Base-by-base conservation (phyloP, 306 rosid genomes). In the Abrus pulchellus region DNA sequence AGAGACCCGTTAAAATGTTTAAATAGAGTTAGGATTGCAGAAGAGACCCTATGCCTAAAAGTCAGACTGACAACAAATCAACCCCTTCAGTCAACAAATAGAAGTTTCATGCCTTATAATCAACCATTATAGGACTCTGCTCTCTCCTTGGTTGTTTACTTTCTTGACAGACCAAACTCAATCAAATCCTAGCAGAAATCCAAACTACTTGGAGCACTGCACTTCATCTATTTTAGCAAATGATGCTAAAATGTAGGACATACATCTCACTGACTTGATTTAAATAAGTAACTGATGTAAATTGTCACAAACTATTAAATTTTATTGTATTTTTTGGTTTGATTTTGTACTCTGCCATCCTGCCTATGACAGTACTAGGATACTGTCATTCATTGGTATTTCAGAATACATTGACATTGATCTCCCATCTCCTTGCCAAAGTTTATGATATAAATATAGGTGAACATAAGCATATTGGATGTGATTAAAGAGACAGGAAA, bases 311-410 rank as follows among this genome's bases (percentile, higher is more conserved):
- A 59, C 71, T 20, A 47, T 9, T 1, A 53, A 20, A 20, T 44
- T 74, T 29, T 3, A 54, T 72, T 40, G 20, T 56, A 29, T 5
- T 47, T n/a, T 61, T 48, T 47, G 20, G 43, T 27, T 54, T 75
- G 56, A 34, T 47, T 45, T 54, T 32, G 13, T 40, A 28, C 68
- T 56, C 40, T 74, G 56, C 3, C 14, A 61, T 44, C 56, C 56
- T 20, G 32, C 44, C 33, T 3, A 20, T 27, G 9, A 60, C 62
- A 28, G 13, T 60, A 32, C 55, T 48, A 60, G 38, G 64, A 44
- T 63, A 53, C 47, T 47, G 64, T 32, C 68, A 43, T n/a, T 27
- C 20, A 53, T 62, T 54, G 49, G 41, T 72, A 80, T 63, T 80
- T 29, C 47, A 45, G 53, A 49, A 59, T 4, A 36, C 40, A 36